These are phyloP conservation scores for Bauhinia variegata DNA, from an alignment of 306 rosid species.

Conservation along the genomic window DNA sequence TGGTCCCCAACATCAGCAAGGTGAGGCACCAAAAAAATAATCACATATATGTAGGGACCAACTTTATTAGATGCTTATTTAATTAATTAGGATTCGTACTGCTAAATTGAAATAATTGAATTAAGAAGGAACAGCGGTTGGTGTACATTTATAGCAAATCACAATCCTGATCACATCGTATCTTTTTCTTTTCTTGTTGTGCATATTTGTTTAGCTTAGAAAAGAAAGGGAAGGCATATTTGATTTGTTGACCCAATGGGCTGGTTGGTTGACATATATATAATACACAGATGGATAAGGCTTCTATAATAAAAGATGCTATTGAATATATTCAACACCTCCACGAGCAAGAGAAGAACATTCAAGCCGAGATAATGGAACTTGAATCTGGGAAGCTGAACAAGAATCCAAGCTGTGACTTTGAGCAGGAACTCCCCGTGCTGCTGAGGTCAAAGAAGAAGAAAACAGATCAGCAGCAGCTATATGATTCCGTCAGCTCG, in stretches of 20 bases:
- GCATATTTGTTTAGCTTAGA: background rate
- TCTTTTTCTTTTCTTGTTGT: background rate
- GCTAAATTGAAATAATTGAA: background rate
- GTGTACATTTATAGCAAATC: background rate
- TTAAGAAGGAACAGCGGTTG: background rate
- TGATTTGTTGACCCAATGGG: background rate
- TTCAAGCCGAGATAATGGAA: conserved; percentile 74
- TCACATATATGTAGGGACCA: background rate
- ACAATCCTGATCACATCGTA: background rate
- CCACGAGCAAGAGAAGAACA: conserved; percentile 73
- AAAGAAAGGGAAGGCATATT: no score
- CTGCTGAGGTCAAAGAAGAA: conserved; percentile 78
- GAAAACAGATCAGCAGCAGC: conserved; percentile 54
- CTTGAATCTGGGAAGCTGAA: conserved; percentile 69
- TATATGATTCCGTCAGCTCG: conserved; percentile 46
- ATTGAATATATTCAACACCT: conserved; percentile 78
- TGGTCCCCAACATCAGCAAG: conserved; percentile 96
- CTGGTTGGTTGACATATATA: background rate
- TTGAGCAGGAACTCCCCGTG: conserved; percentile 59
- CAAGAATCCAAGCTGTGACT: conserved; percentile 42
- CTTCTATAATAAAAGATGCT: conserved; percentile 92
- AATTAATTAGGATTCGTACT: background rate
- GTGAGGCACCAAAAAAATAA: conserved; percentile 35
- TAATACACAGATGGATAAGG: conserved; percentile 86
- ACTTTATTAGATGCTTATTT: background rate